Conservation (phyloP, 1,139 yeast species). For the Oligophagozyma castellii region DNA sequence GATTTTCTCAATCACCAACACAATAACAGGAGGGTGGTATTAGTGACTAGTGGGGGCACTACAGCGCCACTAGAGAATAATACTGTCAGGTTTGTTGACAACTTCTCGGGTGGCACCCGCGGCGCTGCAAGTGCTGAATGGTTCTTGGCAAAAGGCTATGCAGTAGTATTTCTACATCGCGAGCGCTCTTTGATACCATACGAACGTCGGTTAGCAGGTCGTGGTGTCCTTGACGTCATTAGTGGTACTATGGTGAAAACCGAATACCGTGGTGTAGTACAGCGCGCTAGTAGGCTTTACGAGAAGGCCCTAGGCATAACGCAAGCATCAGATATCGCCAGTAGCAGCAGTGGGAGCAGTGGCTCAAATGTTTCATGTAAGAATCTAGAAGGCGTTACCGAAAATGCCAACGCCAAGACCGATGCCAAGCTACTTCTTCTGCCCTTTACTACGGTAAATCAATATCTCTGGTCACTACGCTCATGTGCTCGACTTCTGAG, state of each 20-base stretch:
- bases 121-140: conserved; percentile 95
- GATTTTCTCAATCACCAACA: conserved; percentile 45
- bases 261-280: conserved; percentile 49
- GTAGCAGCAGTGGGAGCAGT: no score
- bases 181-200: conserved; percentile 87
- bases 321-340: no score
- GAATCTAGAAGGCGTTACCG: no score
- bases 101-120: conserved; percentile 94
- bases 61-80: conserved; percentile 95
- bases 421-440: conserved; percentile 38
- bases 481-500: conserved; percentile 50
- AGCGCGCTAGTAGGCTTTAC: conserved; percentile 52
- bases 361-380: no score
- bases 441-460: conserved; percentile 93
- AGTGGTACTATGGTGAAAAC: conserved; percentile 38
- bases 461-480: conserved; percentile 73
- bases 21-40: conserved; percentile 37
- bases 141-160: conserved; percentile 72
- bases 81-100: conserved; percentile 91
- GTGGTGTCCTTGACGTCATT: conserved; percentile 75
- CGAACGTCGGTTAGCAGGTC: conserved; percentile 64
- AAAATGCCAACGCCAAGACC: no score
- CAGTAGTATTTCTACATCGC: conserved; percentile 83
- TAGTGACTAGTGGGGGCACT: conserved; percentile 96
- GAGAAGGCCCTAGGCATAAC: conserved; percentile 36